These are phyloP conservation scores for Tetrahymena elliotti DNA, from an alignment of 73 alveolate genomes.

Conservation along the genomic window DNA sequence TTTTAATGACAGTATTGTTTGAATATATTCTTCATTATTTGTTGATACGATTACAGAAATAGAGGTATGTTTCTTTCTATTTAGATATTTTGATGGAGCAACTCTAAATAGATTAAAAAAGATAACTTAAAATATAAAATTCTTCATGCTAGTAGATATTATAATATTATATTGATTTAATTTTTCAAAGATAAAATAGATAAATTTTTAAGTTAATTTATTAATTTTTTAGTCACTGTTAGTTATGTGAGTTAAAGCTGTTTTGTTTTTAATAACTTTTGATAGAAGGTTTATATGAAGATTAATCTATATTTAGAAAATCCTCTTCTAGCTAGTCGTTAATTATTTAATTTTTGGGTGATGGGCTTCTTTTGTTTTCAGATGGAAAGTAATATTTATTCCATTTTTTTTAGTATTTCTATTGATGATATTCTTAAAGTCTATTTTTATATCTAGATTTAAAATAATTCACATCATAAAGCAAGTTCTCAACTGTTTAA, in stretches of 20 bases:
- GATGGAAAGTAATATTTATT: background rate
- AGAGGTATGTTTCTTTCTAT: too few species aligned
- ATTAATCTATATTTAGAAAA: background rate
- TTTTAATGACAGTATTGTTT: too few species aligned
- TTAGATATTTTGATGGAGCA: too few species aligned
- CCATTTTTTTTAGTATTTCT: background rate
- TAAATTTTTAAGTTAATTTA: background rate
- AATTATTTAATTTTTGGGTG: background rate
- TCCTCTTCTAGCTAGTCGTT: background rate
- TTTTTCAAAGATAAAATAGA: background rate
- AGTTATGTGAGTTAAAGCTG: background rate
- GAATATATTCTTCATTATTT: too few species aligned
- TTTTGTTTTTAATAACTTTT: background rate
- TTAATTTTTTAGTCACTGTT: background rate
- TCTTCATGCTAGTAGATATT: too few species aligned
- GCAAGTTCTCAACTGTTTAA: background rate
- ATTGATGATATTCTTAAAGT: background rate
- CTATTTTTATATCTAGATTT: background rate
- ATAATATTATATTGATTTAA: too few species aligned
- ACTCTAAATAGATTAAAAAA: too few species aligned
- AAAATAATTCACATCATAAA: background rate
- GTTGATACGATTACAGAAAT: too few species aligned
- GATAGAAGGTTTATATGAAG: background rate
- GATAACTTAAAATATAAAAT: too few species aligned
- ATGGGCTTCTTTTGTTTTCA: background rate